Percentiles rank a stretch among this genome's conserved stretches.
phyloP scores from a whole-genome alignment of 345 rosid genomes.

The Laguncularia racemosa region DNA sequence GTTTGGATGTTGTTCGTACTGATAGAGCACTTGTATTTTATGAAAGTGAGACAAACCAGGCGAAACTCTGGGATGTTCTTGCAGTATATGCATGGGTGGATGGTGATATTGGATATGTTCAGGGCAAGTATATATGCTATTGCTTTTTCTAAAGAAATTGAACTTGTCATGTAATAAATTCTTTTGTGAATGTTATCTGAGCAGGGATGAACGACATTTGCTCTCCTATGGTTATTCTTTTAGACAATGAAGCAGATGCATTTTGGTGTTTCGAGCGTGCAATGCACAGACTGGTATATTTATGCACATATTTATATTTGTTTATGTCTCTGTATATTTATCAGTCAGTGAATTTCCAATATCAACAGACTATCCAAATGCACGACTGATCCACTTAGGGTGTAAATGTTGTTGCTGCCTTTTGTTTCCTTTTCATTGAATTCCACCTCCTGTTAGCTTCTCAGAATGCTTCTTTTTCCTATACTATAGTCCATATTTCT shows the following conservation, averaged over 20 bases:
- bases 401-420: too few species aligned
- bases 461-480: too few species aligned
- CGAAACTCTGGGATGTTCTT: constrained; percentile 86
- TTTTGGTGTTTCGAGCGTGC: constrained; percentile 95
- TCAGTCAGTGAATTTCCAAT: not conserved
- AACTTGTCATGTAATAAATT: not conserved
- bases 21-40: constrained; percentile 77
- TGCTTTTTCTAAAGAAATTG: not conserved
- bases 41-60: constrained; percentile 56
- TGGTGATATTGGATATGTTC: constrained; percentile 85
- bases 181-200: constrained; percentile 10
- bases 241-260: constrained; percentile 90
- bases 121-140: constrained; percentile 32
- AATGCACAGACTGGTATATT: constrained; percentile 67
- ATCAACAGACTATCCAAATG: not conserved
- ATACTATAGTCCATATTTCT: too few species aligned
- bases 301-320: constrained; percentile 77
- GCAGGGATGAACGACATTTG: constrained; percentile 97
- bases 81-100: constrained; percentile 85
- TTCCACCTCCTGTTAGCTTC: too few species aligned
- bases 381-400: too few species aligned
- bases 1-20: constrained; percentile 93
- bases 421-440: too few species aligned
- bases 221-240: constrained; percentile 87
- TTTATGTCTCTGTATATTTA: not conserved